Percentiles rank a stretch among this genome's conserved stretches.
Conservation (phyloP, 1,284 basidiomycete species). For the Heterobasidion irregulare region DNA sequence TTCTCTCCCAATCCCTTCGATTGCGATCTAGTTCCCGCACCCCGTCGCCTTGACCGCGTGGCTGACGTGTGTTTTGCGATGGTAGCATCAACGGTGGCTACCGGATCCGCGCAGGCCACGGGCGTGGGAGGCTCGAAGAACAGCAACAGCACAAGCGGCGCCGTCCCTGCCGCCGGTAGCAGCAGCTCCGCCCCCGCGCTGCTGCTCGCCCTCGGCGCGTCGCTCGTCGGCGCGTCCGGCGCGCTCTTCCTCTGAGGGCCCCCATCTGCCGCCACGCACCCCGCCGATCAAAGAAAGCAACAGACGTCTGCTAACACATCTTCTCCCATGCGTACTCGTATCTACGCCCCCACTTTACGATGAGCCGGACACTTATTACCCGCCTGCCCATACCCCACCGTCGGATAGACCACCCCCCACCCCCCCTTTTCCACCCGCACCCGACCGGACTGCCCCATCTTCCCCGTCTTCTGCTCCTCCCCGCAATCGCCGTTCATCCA, state of each 20-base stretch:
- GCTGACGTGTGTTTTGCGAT: conserved; percentile 9
- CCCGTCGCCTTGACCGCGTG: too few relatives aligned
- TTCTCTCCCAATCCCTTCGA: background rate
- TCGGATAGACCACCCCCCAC: too few relatives aligned
- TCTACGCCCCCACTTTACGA: too few relatives aligned
- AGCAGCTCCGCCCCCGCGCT: background rate
- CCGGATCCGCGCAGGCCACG: conserved; percentile 24
- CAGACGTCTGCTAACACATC: too few relatives aligned
- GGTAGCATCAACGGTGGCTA: conserved; percentile 24
- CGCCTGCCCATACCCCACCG: too few relatives aligned
- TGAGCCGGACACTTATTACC: too few relatives aligned
- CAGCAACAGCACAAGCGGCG: conserved; percentile 4
- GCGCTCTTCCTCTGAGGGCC: background rate
- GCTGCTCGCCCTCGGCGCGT: background rate
- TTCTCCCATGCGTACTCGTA: too few relatives aligned
- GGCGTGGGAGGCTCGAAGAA: conserved; percentile 3
- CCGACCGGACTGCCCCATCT: background rate
- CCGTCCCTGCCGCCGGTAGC: background rate
- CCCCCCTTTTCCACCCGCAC: too few relatives aligned
- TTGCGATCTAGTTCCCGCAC: background rate
- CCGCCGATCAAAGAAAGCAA: too few relatives aligned
- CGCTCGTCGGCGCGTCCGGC: background rate
- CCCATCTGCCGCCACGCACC: too few relatives aligned
- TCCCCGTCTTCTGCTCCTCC: background rate
- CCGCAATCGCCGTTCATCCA: background rate